Evolutionary conservation across 805 yeast species (phyloP).

Genomic region (Yamadazyma sp.): DNA sequence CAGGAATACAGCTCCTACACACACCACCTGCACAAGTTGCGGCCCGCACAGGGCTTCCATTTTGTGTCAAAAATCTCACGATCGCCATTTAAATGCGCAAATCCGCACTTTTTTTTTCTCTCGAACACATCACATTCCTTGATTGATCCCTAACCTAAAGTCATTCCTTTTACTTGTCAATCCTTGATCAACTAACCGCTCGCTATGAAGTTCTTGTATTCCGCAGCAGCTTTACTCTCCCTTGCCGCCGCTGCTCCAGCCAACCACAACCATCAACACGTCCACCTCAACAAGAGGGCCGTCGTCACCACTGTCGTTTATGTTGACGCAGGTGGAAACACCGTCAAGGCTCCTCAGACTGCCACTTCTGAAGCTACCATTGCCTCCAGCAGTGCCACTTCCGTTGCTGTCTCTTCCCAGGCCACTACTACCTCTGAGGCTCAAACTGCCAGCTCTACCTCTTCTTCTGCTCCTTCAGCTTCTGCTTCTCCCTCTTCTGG

Average conservation of each 20-base stretch:
- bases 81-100: conserved; percentile 4
- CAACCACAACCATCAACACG: conserved; percentile 33
- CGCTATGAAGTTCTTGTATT: conserved; percentile 27
- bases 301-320: conserved; percentile 36
- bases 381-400: conserved; percentile 10
- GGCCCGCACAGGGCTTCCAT: background rate
- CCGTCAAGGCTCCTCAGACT: conserved; percentile 30
- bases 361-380: conserved; percentile 15
- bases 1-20: too few species aligned
- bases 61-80: conserved; percentile 6
- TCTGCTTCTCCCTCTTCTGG: conserved; percentile 18
- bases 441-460: conserved; percentile 10
- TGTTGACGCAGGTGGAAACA: conserved; percentile 34
- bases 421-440: conserved; percentile 14
- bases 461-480: conserved; percentile 10
- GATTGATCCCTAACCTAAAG: conserved; percentile 6
- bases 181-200: conserved; percentile 1
- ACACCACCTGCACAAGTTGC: background rate
- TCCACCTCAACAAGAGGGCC: conserved; percentile 37
- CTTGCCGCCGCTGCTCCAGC: conserved; percentile 35
- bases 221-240: conserved; percentile 26
- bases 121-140: conserved; percentile 8
- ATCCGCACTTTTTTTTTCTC: conserved; percentile 4
- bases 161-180: conserved; percentile 8
- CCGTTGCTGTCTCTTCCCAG: conserved; percentile 9